These are phyloP conservation scores for Herpotrichia juniperi DNA, from an alignment of 2,329 filamentous ascomycete species.

Conservation along the genomic window DNA sequence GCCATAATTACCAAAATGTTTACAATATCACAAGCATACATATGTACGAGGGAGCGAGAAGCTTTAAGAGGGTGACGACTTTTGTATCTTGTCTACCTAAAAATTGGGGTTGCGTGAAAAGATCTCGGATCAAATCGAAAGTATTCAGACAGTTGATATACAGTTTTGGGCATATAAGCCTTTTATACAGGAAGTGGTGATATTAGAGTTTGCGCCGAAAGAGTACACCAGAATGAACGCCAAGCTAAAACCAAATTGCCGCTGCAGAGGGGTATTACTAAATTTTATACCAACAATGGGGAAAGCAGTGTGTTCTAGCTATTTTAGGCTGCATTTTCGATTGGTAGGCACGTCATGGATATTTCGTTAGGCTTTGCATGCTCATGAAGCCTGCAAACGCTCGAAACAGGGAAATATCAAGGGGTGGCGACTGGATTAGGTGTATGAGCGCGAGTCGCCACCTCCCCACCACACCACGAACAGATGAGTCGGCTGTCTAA, in stretches of 20 bases:
- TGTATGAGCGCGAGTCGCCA: background rate
- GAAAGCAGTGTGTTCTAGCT: too few relatives aligned
- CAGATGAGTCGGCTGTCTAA: conserved; percentile 9
- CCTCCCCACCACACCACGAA: conserved; percentile 23
- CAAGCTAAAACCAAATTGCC: too few relatives aligned
- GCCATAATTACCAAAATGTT: too few relatives aligned
- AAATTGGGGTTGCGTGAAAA: too few relatives aligned
- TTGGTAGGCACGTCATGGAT: too few relatives aligned
- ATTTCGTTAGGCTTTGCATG: background rate
- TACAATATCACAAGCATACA: too few relatives aligned
- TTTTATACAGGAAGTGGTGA: background rate
- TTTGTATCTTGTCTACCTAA: too few relatives aligned
- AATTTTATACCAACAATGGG: too few relatives aligned
- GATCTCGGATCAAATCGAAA: background rate
- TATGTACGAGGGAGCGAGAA: too few relatives aligned
- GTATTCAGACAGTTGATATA: background rate
- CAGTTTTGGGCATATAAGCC: background rate
- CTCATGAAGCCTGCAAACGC: background rate
- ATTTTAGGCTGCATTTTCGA: too few relatives aligned
- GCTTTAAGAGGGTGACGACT: too few relatives aligned
- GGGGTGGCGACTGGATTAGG: background rate
- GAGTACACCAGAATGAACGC: background rate
- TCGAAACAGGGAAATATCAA: background rate
- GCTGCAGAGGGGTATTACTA: too few relatives aligned
- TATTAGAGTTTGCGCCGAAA: background rate